Percentiles rank a stretch among this genome's conserved stretches.
Evolutionary conservation across 257 asterid genomes (phyloP).

Genomic region (Linderniella brevidens): DNA sequence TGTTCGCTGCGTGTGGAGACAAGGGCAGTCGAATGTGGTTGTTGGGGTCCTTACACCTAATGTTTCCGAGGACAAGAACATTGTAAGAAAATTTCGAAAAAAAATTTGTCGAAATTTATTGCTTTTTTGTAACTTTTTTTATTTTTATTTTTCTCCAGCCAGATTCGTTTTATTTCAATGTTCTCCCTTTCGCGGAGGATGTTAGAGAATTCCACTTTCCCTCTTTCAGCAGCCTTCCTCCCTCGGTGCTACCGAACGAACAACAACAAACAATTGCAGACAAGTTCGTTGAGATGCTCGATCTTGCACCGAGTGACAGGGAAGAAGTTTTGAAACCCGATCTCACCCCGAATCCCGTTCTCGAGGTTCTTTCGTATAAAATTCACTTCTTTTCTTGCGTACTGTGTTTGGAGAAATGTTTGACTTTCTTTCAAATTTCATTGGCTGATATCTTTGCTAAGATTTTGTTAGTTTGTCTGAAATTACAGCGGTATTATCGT

Average conservation of each 20-base stretch:
- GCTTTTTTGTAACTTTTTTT: neutral
- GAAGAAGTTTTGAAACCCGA: conserved; percentile 73
- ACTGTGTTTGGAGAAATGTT: neutral
- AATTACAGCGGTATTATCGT: conserved; percentile 57
- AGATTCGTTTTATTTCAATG: conserved; percentile 88
- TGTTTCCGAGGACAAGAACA: conserved; percentile 45
- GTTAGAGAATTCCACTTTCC: conserved; percentile 94
- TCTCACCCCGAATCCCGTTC: conserved; percentile 78
- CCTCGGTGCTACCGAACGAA: conserved; percentile 69
- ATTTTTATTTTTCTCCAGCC: conserved; percentile 29
- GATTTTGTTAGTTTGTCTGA: conserved; percentile 4
- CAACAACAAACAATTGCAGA: conserved; percentile 80
- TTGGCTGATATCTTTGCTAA: neutral
- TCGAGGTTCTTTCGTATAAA: conserved; percentile 33
- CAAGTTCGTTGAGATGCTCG: conserved; percentile 72
- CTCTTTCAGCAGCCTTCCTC: conserved; percentile 68
- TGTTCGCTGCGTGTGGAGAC: conserved; percentile 95
- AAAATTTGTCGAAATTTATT: conserved; percentile 5
- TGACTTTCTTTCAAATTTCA: conserved; percentile 2
- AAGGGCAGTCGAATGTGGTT: conserved; percentile 82
- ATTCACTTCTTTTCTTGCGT: neutral
- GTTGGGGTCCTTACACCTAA: conserved; percentile 78
- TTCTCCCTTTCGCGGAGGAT: conserved; percentile 98
- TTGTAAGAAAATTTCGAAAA: conserved; percentile 31
- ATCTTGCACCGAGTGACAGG: conserved; percentile 67